These are phyloP conservation scores for Leccinum laetum DNA, from an alignment of 1,284 basidiomycete species.

Conservation along the genomic window DNA sequence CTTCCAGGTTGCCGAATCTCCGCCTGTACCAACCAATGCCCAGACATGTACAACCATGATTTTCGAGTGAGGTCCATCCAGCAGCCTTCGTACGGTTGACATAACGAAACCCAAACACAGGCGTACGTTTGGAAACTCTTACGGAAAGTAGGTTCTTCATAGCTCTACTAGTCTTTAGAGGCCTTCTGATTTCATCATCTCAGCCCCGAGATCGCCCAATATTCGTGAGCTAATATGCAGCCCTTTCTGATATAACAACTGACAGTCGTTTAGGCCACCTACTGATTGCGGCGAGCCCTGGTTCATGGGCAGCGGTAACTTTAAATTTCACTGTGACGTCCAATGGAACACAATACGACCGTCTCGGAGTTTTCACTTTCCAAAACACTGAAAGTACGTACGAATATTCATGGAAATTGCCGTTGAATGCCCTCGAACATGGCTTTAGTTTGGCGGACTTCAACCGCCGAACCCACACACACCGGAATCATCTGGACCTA, in stretches of 20 bases:
- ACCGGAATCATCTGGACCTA: slow-evolving; percentile 81
- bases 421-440: background rate
- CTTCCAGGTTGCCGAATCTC: slow-evolving; percentile 75
- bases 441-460: slow-evolving; percentile 68
- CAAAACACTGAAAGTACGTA: slow-evolving; percentile 71
- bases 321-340: slow-evolving; percentile 78
- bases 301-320: slow-evolving; percentile 75
- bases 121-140: slow-evolving; percentile 72
- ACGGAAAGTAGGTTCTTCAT: slow-evolving; percentile 50
- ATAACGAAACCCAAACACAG: slow-evolving; percentile 34
- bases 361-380: slow-evolving; percentile 71
- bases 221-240: slow-evolving; percentile 44
- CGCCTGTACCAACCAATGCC: slow-evolving; percentile 55
- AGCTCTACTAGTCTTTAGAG: background rate
- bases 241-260: background rate
- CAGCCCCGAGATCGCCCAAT: slow-evolving; percentile 67
- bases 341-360: slow-evolving; percentile 78
- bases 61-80: slow-evolving; percentile 49
- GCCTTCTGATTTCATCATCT: slow-evolving; percentile 4
- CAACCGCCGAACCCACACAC: slow-evolving; percentile 71
- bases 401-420: background rate
- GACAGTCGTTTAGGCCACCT: slow-evolving; percentile 51
- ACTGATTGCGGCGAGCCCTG: slow-evolving; percentile 67
- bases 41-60: slow-evolving; percentile 66
- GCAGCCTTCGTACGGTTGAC: background rate